These are phyloP conservation scores for Plectosphaerella cucumerina DNA, from an alignment of 2,329 filamentous ascomycete species.

Conservation along the genomic window DNA sequence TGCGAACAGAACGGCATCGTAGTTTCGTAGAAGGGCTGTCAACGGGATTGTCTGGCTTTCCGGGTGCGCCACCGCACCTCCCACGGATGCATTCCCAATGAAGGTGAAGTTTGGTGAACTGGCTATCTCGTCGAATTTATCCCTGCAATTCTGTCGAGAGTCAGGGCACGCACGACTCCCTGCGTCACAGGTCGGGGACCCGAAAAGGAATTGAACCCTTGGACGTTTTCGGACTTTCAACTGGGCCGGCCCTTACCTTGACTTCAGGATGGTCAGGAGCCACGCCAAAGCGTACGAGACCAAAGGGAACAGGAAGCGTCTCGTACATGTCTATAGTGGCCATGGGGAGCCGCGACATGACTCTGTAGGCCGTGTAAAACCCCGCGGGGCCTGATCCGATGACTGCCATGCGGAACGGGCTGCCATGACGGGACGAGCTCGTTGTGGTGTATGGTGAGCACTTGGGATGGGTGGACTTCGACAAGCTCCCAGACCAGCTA, in stretches of 20 bases:
- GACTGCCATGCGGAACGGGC: slow-evolving; percentile 74
- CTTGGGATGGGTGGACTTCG: no score
- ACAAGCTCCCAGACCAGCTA: no score
- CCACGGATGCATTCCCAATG: slow-evolving; percentile 82
- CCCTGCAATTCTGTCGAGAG: slow-evolving; percentile 74
- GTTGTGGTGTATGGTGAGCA: no score
- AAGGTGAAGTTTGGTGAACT: slow-evolving; percentile 80
- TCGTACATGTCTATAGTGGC: slow-evolving; percentile 94
- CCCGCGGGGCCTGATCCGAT: slow-evolving; percentile 93
- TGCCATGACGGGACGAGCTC: slow-evolving; percentile 18
- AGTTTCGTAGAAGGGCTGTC: slow-evolving; percentile 67
- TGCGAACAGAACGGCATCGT: slow-evolving; percentile 87
- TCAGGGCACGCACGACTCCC: background rate
- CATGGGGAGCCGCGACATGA: slow-evolving; percentile 70
- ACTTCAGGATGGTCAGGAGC: slow-evolving; percentile 99
- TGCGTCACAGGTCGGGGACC: no score
- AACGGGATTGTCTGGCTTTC: slow-evolving; percentile 58
- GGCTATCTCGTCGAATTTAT: slow-evolving; percentile 88
- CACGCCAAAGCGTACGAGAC: slow-evolving; percentile 88
- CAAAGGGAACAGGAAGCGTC: slow-evolving; percentile 85
- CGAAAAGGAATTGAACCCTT: no score
- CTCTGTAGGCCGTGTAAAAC: slow-evolving; percentile 87
- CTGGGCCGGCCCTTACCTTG: no score
- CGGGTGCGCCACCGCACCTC: slow-evolving; percentile 40
- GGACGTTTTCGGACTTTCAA: no score